Evolutionary conservation across 306 rosid genomes (phyloP), one percentile per base, ranked within the genome.

Genomic region (Ceratonia siliqua): DNA sequence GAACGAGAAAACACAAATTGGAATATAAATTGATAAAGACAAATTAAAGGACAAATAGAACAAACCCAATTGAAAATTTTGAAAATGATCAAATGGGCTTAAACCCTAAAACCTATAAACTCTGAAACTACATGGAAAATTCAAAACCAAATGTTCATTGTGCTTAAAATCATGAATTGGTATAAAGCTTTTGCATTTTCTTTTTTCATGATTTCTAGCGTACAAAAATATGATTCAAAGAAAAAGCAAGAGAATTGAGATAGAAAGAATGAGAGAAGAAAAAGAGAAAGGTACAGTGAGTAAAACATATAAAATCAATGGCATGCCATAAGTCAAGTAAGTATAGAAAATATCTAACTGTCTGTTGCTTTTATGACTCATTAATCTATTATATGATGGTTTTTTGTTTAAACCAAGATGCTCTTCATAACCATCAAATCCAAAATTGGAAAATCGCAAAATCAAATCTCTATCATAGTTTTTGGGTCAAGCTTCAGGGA

Each of bases 71-170:
- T 13, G 2, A 62, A 53, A 27, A 63, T 1, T 62, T 6, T 4
- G 65, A 38, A 62, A 42, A 30, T 30, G 56, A 70, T 38, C 5
- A 70, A 78, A 71, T 71, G 62, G 59, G 50, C 12, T 41, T 70
- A 15, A 62, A 41, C 22, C 27, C 3, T 36, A 61, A 46, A 52
- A 7, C 33, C 33, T 48, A 33, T 57, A 43, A 78, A 8, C 41
- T 15, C 28, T 8, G 21, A 69, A 38, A 55, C n/a, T 4, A 15
- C 38, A 42, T 9, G 4, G 8, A 21, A 21, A 39, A 46, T 8
- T 2, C 7, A 46, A 12, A 46, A 46, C 12, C 6, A 46, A 33
- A 68, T 13, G 24, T 45, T 27, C 43, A 28, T 8, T 46, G 57
- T 17, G 28, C 3, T 43, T 43, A 43, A 27, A 46, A 41, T 62